Evolutionary conservation across 2,329 filamentous ascomycete species (phyloP).

Genomic region (Ceratocystis cacaofunesta): DNA sequence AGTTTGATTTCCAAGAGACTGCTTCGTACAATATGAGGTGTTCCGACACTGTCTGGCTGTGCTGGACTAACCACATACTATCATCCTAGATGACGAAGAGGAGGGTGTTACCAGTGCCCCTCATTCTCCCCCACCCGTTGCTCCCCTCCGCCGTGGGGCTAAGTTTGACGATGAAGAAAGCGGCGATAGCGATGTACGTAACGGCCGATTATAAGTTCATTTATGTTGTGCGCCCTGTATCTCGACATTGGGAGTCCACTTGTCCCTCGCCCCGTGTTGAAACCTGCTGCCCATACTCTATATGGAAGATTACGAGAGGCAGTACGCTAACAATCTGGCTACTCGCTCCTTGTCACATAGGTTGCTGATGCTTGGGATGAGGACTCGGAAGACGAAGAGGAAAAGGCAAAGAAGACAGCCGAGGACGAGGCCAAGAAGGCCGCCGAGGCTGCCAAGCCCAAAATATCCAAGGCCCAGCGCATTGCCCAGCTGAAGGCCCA

Average conservation of each 20-base stretch:
- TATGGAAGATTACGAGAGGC: background rate
- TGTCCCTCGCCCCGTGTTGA: background rate
- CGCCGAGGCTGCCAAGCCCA: slow-evolving; percentile 78
- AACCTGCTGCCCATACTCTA: background rate
- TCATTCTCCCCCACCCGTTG: slow-evolving; percentile 24
- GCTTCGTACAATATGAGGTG: background rate
- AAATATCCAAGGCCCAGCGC: slow-evolving; percentile 74
- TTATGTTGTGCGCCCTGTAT: background rate
- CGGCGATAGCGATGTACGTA: slow-evolving; percentile 59
- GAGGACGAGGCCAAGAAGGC: slow-evolving; percentile 82
- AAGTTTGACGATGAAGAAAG: slow-evolving; percentile 88
- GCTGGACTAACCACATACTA: background rate
- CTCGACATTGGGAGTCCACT: background rate
- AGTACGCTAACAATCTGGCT: background rate
- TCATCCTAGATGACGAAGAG: slow-evolving; percentile 27
- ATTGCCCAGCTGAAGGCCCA: slow-evolving; percentile 62
- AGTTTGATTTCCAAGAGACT: background rate
- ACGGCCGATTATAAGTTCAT: background rate
- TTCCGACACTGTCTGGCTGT: background rate
- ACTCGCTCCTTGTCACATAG: slow-evolving; percentile 29
- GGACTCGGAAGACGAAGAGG: slow-evolving; percentile 69
- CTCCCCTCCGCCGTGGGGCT: slow-evolving; percentile 29
- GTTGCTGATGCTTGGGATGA: slow-evolving; percentile 95
- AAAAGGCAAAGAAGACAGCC: slow-evolving; percentile 81
- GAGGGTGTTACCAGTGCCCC: slow-evolving; percentile 27